phyloP scores from a whole-genome alignment of 495 filamentous ascomycete species.

The Neurospora tetraspora region DNA sequence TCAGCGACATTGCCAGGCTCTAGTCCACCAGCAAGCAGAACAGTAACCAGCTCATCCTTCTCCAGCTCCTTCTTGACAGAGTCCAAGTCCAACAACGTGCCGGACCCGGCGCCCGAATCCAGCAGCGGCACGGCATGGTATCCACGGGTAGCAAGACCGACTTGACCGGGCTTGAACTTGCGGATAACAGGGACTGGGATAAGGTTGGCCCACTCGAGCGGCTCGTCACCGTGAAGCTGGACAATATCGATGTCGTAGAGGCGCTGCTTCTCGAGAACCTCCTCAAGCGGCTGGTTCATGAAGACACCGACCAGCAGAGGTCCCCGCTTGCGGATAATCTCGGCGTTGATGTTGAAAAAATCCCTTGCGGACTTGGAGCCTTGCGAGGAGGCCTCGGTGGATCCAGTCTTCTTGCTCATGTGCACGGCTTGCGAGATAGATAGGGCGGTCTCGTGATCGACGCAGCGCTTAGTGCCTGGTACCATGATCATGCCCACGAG shows the following conservation, averaged over 20 bases:
- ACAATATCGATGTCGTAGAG: conserved; percentile 78
- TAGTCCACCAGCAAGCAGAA: conserved; percentile 79
- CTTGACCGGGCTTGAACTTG: conserved; percentile 63
- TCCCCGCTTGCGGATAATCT: conserved; percentile 31
- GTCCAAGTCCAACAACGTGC: conserved; percentile 58
- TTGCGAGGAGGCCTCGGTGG: conserved; percentile 3
- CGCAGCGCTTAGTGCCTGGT: conserved; percentile 65
- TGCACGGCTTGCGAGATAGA: conserved; percentile 74
- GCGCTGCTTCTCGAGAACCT: conserved; percentile 65
- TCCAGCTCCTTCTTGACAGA: conserved; percentile 52
- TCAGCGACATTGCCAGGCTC: conserved; percentile 62
- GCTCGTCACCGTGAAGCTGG: conserved; percentile 86
- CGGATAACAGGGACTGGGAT: conserved; percentile 87
- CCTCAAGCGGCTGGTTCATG: conserved; percentile 75
- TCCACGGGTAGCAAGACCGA: conserved; percentile 59
- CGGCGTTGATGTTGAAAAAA: conserved; percentile 32
- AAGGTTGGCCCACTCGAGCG: conserved; percentile 76
- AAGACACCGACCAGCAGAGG: conserved; percentile 91
- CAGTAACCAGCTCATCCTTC: conserved; percentile 47
- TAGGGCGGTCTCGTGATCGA: conserved; percentile 64
- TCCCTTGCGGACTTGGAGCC: conserved; percentile 25
- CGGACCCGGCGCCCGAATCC: conserved; percentile 78
- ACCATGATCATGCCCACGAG: conserved; percentile 89
- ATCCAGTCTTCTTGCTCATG: conserved; percentile 11
- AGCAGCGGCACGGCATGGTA: conserved; percentile 78